Base-by-base conservation (phyloP, 2,329 filamentous ascomycete species). In the Claviceps humidiphila region DNA sequence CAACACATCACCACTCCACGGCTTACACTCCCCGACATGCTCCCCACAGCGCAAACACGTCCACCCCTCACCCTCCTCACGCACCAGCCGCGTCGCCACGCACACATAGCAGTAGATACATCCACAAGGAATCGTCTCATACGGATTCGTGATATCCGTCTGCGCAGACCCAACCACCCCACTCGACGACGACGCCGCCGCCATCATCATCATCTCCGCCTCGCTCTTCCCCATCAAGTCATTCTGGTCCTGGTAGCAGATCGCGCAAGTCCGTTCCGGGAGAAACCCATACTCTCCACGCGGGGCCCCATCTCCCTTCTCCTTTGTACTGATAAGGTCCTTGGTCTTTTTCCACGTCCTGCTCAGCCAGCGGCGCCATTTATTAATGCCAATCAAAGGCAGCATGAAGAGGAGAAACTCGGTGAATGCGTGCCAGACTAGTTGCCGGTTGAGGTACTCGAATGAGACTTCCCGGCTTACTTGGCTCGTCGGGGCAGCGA, bases 381-480 rank as follows among this genome's bases (percentile, higher is more conserved):
- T 81, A 62, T 87, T 85, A 59, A 98, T 91, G 50, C 93, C 93
- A 43, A 98, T 87, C n/a, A 98, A 77, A 0, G 93, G 93, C n/a
- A 98, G 76, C 17, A 97, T 79, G 66, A 97, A 98, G 37, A 98
- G 78, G n/a, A 98, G 74, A 61, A 98, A 98, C 66, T 98, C 93
- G 26, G 93, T 98, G 62, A 98, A 95, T n/a, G 93, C 93, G 69
- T 98, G 93, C 93, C 93, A 98, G 40, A 98, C 93, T 11, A 98
- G 81, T 70, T 98, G 93, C 47, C 93, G 84, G 66, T 98, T 98
- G 49, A 97, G 80, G 63, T 96, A 97, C 69, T 98, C 93, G 64
- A 98, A 97, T 1, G 88, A 95, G 26, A 98, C 90, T 68, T 97
- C 89, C 37, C 91, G 80, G 64, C 82, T 88, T 57, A 94, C 85